These are phyloP conservation scores for Xylariaceae sp. DNA, from an alignment of 2,329 filamentous ascomycete species.

Conservation along the genomic window DNA sequence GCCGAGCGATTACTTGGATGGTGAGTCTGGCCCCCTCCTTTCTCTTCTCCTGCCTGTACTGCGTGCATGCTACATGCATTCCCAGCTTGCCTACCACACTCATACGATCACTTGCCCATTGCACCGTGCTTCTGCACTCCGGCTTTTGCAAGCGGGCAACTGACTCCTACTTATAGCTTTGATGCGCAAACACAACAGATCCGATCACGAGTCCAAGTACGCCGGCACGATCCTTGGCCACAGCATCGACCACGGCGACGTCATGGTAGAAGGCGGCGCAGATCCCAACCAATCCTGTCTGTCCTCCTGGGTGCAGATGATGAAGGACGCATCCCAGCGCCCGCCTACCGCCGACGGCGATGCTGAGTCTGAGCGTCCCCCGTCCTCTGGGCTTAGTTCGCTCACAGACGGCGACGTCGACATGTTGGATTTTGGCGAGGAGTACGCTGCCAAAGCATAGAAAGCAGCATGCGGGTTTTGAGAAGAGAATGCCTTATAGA, in stretches of 20 bases:
- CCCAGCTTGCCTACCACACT: background rate
- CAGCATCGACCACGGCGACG: conserved; percentile 62
- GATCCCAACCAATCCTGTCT: conserved; percentile 62
- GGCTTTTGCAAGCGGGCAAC: no score
- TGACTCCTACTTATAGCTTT: conserved; percentile 51
- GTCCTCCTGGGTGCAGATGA: conserved; percentile 56
- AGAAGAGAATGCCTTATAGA: no score
- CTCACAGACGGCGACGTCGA: conserved; percentile 42
- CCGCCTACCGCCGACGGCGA: conserved; percentile 12
- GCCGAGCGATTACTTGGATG: conserved; percentile 62
- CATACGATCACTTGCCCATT: no score
- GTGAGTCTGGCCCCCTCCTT: conserved; percentile 34
- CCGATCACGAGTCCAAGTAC: conserved; percentile 81
- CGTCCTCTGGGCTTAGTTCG: conserved; percentile 55
- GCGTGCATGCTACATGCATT: no score
- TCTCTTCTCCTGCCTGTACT: background rate
- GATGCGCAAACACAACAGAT: conserved; percentile 90
- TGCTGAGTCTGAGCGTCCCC: conserved; percentile 38
- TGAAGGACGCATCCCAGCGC: conserved; percentile 28
- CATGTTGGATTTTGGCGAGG: conserved; percentile 33
- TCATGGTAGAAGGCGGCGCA: conserved; percentile 75
- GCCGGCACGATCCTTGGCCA: conserved; percentile 79
- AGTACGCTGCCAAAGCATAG: background rate
- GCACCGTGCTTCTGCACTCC: no score
- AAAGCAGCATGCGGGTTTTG: no score